Percentiles rank a stretch among this genome's conserved stretches.
These are phyloP conservation scores for Haplosporangium sp. DNA, from an alignment of 371 early-diverging fungal species.

Conservation along the genomic window DNA sequence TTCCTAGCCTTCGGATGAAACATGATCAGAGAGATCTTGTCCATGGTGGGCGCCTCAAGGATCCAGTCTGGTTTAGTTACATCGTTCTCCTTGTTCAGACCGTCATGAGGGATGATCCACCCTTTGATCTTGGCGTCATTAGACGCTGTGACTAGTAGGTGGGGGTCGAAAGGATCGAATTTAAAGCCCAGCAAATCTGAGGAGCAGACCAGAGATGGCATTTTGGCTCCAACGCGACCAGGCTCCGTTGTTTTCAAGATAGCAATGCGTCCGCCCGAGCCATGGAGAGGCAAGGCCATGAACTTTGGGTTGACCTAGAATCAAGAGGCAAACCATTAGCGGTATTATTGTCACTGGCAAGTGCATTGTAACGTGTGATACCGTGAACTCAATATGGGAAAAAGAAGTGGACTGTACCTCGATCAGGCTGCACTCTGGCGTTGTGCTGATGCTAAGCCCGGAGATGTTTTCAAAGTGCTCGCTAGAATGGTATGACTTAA, in stretches of 20 bases:
- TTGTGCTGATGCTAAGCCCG: slow-evolving; percentile 69
- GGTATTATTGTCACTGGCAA: too few species aligned
- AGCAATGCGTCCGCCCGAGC: slow-evolving; percentile 85
- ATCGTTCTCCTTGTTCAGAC: slow-evolving; percentile 58
- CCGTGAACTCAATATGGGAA: not conserved
- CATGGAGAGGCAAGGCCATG: slow-evolving; percentile 78
- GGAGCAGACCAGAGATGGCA: slow-evolving; percentile 70
- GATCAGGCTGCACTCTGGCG: slow-evolving; percentile 74
- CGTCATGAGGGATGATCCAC: slow-evolving; percentile 77
- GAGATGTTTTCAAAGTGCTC: slow-evolving; percentile 74
- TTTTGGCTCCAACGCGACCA: slow-evolving; percentile 74
- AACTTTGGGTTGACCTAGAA: slow-evolving; percentile 65
- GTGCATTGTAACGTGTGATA: too few species aligned
- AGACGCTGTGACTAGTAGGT: slow-evolving; percentile 69
- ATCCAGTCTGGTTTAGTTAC: slow-evolving; percentile 40
- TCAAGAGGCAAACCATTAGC: not conserved
- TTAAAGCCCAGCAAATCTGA: slow-evolving; percentile 69
- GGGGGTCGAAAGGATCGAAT: slow-evolving; percentile 78
- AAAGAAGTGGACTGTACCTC: slow-evolving; percentile 53
- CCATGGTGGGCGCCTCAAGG: slow-evolving; percentile 58
- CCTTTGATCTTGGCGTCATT: slow-evolving; percentile 79
- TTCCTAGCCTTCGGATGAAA: slow-evolving; percentile 76
- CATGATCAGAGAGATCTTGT: slow-evolving; percentile 65
- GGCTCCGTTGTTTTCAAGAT: slow-evolving; percentile 71
- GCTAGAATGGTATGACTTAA: slow-evolving; percentile 70